phyloP scores from a whole-genome alignment of 441 rosid species.

The Melastoma candidum region DNA sequence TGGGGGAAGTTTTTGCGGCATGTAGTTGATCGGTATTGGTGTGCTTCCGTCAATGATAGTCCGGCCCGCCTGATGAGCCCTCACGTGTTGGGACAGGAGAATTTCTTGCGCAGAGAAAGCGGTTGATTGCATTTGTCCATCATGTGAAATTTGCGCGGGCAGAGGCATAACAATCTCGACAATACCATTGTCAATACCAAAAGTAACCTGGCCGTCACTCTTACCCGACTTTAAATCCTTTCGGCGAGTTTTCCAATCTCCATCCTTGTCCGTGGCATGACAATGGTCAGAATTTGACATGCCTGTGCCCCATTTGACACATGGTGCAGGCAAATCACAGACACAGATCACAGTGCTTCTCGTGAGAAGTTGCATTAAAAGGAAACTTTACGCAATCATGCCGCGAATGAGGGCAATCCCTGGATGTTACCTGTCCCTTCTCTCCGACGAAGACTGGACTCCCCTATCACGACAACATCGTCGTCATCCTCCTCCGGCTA shows the following conservation, averaged over 20 bases:
- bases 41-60: constrained; percentile 12
- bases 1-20: constrained; percentile 14
- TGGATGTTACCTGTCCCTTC: constrained; percentile 58
- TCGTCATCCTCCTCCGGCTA: too few relatives aligned
- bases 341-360: constrained; percentile 59
- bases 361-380: constrained; percentile 56
- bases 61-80: background rate
- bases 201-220: constrained; percentile 16
- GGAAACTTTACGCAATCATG: constrained; percentile 65
- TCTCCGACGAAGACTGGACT: constrained; percentile 12
- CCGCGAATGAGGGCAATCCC: constrained; percentile 88
- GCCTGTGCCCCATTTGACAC: constrained; percentile 54
- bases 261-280: constrained; percentile 69
- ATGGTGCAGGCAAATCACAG: constrained; percentile 75
- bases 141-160: constrained; percentile 12
- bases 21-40: background rate
- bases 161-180: constrained; percentile 17
- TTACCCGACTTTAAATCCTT: constrained; percentile 31
- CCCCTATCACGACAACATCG: too few relatives aligned
- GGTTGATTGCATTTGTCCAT: background rate
- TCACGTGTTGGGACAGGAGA: background rate
- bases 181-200: constrained; percentile 13
- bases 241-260: constrained; percentile 53
- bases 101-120: background rate
- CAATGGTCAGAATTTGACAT: constrained; percentile 43